Percentiles rank a stretch among this genome's conserved stretches.
Conservation (phyloP, 148 eudicot species). For the Amaranthus cruentus region DNA sequence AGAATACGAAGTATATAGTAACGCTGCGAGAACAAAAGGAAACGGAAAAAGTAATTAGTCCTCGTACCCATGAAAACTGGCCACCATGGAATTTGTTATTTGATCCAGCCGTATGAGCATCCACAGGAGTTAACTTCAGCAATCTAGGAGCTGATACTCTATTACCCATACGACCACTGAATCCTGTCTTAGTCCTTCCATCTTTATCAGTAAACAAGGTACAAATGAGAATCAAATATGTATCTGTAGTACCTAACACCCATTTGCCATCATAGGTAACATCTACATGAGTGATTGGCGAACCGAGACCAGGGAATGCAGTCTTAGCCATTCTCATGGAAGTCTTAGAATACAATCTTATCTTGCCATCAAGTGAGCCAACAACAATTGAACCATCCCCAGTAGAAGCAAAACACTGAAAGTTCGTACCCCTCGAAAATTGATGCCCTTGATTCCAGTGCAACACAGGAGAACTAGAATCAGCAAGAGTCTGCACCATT, state of each 20-base stretch:
- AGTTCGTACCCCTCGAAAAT: slow-evolving; percentile 84
- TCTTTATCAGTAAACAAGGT: slow-evolving; percentile 89
- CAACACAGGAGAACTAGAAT: slow-evolving; percentile 58
- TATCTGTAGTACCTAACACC: slow-evolving; percentile 89
- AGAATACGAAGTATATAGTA: not conserved
- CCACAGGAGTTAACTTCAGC: slow-evolving; percentile 82
- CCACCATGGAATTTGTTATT: slow-evolving; percentile 69
- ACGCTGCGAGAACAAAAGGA: not conserved
- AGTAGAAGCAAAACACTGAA: slow-evolving; percentile 90
- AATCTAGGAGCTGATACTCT: slow-evolving; percentile 85
- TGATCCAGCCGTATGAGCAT: slow-evolving; percentile 82
- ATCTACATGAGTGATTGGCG: slow-evolving; percentile 87
- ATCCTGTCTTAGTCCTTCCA: slow-evolving; percentile 87
- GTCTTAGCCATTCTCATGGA: slow-evolving; percentile 98
- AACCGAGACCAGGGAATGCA: slow-evolving; percentile 93
- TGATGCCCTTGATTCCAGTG: slow-evolving; percentile 93
- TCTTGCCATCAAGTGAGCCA: slow-evolving; percentile 97
- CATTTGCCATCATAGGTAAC: slow-evolving; percentile 98
- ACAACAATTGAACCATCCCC: slow-evolving; percentile 98
- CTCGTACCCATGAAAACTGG: slow-evolving; percentile 93
- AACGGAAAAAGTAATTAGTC: not conserved
- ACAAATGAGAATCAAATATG: slow-evolving; percentile 80
- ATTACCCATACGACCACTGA: slow-evolving; percentile 81
- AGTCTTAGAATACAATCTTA: slow-evolving; percentile 74
- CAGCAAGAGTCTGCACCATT: slow-evolving; percentile 57